Evolutionary conservation across 192 early-diverging fungal genomes (phyloP), one percentile per base, ranked within the genome.

Genomic region (Allomyces arbusculus): DNA sequence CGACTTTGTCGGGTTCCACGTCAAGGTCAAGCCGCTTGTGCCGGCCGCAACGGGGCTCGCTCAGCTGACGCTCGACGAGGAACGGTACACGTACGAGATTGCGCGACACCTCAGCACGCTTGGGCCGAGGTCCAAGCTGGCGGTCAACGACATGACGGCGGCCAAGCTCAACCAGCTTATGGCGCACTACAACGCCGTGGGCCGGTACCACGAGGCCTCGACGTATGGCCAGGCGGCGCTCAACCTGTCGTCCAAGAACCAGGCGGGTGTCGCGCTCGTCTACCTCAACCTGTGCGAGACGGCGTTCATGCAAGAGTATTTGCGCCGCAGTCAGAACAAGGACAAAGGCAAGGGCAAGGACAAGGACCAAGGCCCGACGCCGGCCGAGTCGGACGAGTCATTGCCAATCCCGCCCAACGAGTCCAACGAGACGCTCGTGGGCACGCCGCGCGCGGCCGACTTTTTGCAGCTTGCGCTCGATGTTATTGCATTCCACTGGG

Each of bases 31-130:
- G 55, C 70, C 70, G 23, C 68, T 67, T 20, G 16, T 20, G 20
- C 16, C 50, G 12, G 16, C 50, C 3, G 16, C 12, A 20, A 71
- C 63, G 23, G 78, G 75, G 1, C 65, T 75, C 16, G 25, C 72
- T 23, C 73, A 71, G n/a, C 64, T 72, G 28, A 44, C 68, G 26
- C 63, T 45, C 10, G 74, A 76, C 24, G 80, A 80, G 23, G 75
- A 76, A n/a, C 67, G 74, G 19, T 63, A 73, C 14, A 74, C 77
- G 1, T 82, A 82, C 66, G 44, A 72, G 58, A 62, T 82, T 6
- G 69, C 76, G 11, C 73, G 76, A 12, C 80, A 82, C 67, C 78
- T 82, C 62, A 73, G 73, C 43, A 64, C 71, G 22, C 69, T 79
- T 62, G 80, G 80, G 14, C 72, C 72, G 11, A 63, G 69, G 26